Base-by-base conservation (phyloP, 2,329 filamentous ascomycete genomes). In the Tolypocladium paradoxum region DNA sequence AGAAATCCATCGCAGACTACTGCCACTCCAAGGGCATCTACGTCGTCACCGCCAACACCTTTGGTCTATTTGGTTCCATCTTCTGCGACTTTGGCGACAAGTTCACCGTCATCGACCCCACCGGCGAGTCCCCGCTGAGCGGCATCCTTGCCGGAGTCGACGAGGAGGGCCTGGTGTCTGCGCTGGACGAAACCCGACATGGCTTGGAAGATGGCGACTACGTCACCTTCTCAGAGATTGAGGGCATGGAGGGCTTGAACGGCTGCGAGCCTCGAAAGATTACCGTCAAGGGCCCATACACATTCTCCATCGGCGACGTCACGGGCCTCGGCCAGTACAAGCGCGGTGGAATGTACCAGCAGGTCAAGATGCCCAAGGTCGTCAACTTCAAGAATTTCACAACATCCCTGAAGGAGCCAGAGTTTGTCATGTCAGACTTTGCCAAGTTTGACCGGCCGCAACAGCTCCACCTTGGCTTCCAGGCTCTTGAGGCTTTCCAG, bases 281-380 rank as follows among this genome's bases (percentile, higher is more conserved):
- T 56, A 89, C 87, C 4, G 90, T 96, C 49, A 96, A 95, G 74
- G 93, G 88, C 0, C 93, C 93, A 4, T 99, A 97, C 69, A 96
- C 91, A 9, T 99, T 99, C 72, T 93, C 90, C 16, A 96, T 99
- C 61, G 93, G 92, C 43, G 90, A 96, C 67, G 90, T 97, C 11
- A 89, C 88, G 27, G 85, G 83, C 6, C 78, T 96, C 36, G 93
- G 93, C 36, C 79, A 88, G 63, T 99, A 99, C 74, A 76, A 88
- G 74, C 82, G 87, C 50, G 92, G 92, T 48, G 93, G 93, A 56
- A 81, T 96, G 55, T 99, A 88, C 70, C 86, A 88, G 38, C 93
- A 99, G 70, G 93, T 97, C 70, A 99, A 97, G 79, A 96, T 96
- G 92, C 93, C 93, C 50, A 96, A 93, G 74, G 82, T 90, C 52